These are phyloP conservation scores for Beauveria pseudobassiana DNA, from an alignment of 2,329 filamentous ascomycete species.

Conservation along the genomic window DNA sequence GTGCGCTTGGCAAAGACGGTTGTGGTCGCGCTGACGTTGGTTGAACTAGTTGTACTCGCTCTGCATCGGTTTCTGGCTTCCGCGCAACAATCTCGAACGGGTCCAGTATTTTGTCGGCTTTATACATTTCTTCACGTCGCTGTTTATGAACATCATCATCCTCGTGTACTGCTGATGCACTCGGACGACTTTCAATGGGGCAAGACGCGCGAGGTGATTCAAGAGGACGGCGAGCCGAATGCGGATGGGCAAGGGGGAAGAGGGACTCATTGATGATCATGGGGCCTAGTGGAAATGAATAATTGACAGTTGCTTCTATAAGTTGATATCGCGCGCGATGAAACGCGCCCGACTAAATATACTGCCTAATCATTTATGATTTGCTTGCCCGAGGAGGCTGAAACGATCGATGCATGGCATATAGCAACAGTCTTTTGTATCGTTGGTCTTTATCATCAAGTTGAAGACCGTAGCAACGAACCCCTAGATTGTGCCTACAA, in stretches of 20 bases:
- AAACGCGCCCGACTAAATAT: too few relatives aligned
- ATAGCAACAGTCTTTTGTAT: too few relatives aligned
- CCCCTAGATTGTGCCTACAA: too few relatives aligned
- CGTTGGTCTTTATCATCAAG: too few relatives aligned
- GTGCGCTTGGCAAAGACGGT: constrained; percentile 14
- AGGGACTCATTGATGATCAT: constrained; percentile 13
- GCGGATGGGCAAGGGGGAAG: constrained; percentile 16
- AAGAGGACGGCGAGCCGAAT: constrained; percentile 17
- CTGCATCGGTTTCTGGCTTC: constrained; percentile 35
- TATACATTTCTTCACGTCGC: constrained; percentile 29
- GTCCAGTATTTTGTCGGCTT: constrained; percentile 32
- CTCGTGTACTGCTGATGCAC: constrained; percentile 32
- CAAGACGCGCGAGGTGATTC: constrained; percentile 34
- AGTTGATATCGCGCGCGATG: too few relatives aligned
- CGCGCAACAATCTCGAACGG: constrained; percentile 30
- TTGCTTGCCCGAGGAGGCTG: too few relatives aligned
- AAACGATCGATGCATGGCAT: background rate
- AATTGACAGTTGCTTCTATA: too few relatives aligned
- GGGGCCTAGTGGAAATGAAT: too few relatives aligned
- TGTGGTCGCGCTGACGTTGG: background rate
- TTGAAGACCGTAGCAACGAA: too few relatives aligned
- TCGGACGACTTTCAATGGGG: constrained; percentile 41
- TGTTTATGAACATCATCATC: constrained; percentile 36
- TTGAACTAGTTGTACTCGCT: constrained; percentile 29
- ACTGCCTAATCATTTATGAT: too few relatives aligned